Evolutionary conservation across 2,329 filamentous ascomycete species (phyloP).

Genomic region (Fusarium sp.): DNA sequence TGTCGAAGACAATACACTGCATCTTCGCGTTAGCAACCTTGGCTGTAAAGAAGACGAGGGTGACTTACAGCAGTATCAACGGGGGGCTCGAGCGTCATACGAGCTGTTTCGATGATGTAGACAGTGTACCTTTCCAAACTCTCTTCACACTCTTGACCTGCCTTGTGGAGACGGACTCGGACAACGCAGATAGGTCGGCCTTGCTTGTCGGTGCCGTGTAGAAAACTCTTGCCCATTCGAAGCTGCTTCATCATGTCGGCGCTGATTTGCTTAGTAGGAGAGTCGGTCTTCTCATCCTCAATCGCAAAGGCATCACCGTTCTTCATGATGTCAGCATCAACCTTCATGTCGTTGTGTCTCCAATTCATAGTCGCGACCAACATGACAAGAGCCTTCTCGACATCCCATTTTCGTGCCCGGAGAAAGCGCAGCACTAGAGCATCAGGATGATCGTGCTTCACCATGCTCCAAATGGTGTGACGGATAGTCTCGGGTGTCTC

Average conservation of each 20-base stretch:
- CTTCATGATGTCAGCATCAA: slow-evolving; percentile 88
- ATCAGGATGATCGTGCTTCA: slow-evolving; percentile 95
- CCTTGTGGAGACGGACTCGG: slow-evolving; percentile 81
- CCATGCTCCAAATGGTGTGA: slow-evolving; percentile 88
- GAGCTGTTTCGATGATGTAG: slow-evolving; percentile 92
- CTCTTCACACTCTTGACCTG: slow-evolving; percentile 83
- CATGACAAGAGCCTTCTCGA: slow-evolving; percentile 94
- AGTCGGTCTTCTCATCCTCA: slow-evolving; percentile 67
- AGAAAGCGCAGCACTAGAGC: slow-evolving; percentile 84
- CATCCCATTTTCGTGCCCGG: slow-evolving; percentile 93
- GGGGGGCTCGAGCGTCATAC: slow-evolving; percentile 80
- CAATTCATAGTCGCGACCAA: slow-evolving; percentile 93
- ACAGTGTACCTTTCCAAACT: slow-evolving; percentile 91
- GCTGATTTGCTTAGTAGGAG: slow-evolving; percentile 71
- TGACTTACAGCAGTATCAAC: slow-evolving; percentile 89
- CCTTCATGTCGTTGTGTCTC: slow-evolving; percentile 83
- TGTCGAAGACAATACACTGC: slow-evolving; percentile 92
- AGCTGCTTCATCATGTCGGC: slow-evolving; percentile 86
- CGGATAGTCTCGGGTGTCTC: slow-evolving; percentile 82
- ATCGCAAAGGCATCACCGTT: slow-evolving; percentile 77
- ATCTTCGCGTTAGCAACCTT: slow-evolving; percentile 35
- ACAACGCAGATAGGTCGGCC: slow-evolving; percentile 90
- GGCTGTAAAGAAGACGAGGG: not conserved
- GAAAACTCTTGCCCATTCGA: slow-evolving; percentile 90
- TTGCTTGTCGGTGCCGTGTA: slow-evolving; percentile 86